phyloP scores from a whole-genome alignment of 139 green algal species.

The Pleodorina starrii region DNA sequence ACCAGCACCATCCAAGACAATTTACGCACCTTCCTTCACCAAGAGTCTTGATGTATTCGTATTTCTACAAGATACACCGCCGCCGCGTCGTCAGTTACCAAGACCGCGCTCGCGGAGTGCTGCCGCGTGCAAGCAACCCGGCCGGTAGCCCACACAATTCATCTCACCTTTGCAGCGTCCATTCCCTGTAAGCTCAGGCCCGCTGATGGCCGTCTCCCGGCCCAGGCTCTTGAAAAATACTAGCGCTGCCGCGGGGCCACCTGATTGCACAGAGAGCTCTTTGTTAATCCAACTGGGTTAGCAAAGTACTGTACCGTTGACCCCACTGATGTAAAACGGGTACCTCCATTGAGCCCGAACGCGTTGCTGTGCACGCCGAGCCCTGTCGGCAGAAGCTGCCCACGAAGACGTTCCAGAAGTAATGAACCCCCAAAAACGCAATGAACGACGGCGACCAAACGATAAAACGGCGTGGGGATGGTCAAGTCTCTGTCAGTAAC shows the following conservation, averaged over 20 bases:
- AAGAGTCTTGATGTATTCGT: constrained; percentile 53
- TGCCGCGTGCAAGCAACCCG: neutral
- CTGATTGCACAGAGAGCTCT: neutral
- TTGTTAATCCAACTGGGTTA: neutral
- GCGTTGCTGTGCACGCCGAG: neutral
- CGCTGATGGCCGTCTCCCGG: neutral
- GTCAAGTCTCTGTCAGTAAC: neutral
- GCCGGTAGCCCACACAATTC: neutral
- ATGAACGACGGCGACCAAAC: neutral
- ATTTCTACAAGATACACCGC: constrained; percentile 25
- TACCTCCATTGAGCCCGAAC: constrained; percentile 12
- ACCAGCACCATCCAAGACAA: neutral
- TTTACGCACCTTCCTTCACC: constrained; percentile 44
- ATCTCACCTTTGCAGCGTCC: constrained; percentile 46
- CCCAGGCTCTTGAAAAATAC: neutral
- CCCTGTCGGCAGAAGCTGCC: neutral
- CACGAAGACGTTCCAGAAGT: neutral
- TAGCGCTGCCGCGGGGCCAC: neutral
- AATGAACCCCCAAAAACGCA: neutral
- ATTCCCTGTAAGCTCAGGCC: neutral
- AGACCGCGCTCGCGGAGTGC: neutral
- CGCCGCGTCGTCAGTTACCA: neutral
- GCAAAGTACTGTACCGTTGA: neutral
- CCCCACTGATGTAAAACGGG: neutral
- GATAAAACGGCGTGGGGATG: neutral